Conservation (phyloP, 2,329 filamentous ascomycete species). For the Cladophialophora yegresii region DNA sequence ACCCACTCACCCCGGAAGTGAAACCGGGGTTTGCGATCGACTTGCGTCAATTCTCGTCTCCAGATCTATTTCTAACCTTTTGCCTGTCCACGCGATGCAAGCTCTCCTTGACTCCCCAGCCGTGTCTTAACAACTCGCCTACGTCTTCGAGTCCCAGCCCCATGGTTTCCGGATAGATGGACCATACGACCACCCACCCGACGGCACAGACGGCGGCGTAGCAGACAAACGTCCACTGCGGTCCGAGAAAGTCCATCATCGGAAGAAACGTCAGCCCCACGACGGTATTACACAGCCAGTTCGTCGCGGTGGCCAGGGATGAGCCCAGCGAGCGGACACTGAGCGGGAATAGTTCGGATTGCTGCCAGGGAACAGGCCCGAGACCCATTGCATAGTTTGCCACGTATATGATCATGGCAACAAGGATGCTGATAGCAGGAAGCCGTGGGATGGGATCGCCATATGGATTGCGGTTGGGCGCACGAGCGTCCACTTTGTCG, state of each 20-base stretch:
- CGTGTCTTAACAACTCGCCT: slow-evolving; percentile 67
- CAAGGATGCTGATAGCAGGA: slow-evolving; percentile 62
- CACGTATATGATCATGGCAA: slow-evolving; percentile 79
- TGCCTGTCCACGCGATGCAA: slow-evolving; percentile 36
- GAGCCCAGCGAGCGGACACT: slow-evolving; percentile 64
- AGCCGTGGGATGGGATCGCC: slow-evolving; percentile 43
- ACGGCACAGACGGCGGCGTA: slow-evolving; percentile 71
- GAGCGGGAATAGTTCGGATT: slow-evolving; percentile 82
- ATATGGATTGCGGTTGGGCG: slow-evolving; percentile 18
- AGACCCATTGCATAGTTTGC: slow-evolving; percentile 83
- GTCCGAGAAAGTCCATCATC: slow-evolving; percentile 74
- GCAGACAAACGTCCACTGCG: slow-evolving; percentile 75
- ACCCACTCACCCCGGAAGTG: neutral
- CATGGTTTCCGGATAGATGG: slow-evolving; percentile 82
- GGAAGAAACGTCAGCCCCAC: slow-evolving; percentile 85
- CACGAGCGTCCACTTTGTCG: slow-evolving; percentile 8
- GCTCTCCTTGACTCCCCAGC: slow-evolving; percentile 68
- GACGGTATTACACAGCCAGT: slow-evolving; percentile 84
- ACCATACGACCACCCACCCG: slow-evolving; percentile 70
- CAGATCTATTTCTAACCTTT: neutral
- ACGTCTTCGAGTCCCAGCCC: slow-evolving; percentile 81
- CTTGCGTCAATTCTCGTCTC: neutral
- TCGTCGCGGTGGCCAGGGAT: slow-evolving; percentile 69
- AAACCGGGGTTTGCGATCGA: neutral
- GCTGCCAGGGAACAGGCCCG: slow-evolving; percentile 94